Base-by-base conservation (phyloP, 2,329 filamentous ascomycete genomes). In the Colletotrichum sp. region DNA sequence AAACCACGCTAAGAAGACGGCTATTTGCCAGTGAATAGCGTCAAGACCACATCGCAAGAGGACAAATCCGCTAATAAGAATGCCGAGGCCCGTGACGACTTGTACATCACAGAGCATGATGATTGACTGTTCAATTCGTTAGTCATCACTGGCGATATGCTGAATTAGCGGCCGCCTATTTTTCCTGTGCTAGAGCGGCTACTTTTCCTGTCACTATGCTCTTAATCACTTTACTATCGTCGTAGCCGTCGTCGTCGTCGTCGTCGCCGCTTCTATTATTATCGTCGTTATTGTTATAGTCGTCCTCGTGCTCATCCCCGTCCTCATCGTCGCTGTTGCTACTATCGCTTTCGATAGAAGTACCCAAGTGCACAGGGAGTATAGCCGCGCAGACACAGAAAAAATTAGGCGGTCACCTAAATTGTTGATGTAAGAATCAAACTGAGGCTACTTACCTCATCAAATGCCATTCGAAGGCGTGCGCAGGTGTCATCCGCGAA, bases 401-500 rank as follows among this genome's bases (percentile, higher is more conserved):
- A 36, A 16, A 36, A 16, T 14, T 8, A 36, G 34, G 34, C 34
- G 14, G 34, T 36, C 34, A 7, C 34, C 1, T 36, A 16, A 36
- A 16, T 2, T 7, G 0, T 36, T 16, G 3, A 36, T 36, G 6
- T 1, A 1, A 16, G 14, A 36, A 48, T 21, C n/a, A 21, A 10
- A 10, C 18, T 21, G 5, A 7, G 7, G n/a, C 18, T 13, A 13
- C 2, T 52, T 7, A 52, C 43, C 43, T 52, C 43, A 21, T 52
- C n/a, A 52, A 52, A 52, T 52, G 43, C 43, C 43, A 21, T 52
- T 21, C n/a, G 43, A 52, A 52, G 43, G 10, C 43, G 43, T 21
- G 43, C 43, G 12, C 43, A 52, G 43, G 43, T 52, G n/a, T 13
- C 43, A 13, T 52, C 43, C 6, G 43, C 4, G 2, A 52, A 52